Base-by-base conservation (phyloP, 2,329 filamentous ascomycete genomes). In the Epichloe hybrida region DNA sequence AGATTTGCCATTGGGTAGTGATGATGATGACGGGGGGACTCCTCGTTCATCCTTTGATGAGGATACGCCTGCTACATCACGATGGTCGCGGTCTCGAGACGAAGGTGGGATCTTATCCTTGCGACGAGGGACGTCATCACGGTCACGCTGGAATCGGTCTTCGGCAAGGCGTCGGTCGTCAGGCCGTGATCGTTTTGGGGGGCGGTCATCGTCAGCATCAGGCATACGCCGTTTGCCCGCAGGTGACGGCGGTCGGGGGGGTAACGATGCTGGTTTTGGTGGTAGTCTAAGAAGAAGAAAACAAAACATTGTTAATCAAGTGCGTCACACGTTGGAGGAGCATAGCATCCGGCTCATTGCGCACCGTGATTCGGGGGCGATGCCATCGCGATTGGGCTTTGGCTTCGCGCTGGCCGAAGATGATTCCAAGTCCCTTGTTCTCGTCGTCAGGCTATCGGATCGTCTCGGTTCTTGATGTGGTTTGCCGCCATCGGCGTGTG, bases 201-300 rank as follows among this genome's bases (percentile, higher is more conserved):
- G 66, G 50, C 73, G 69, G 35, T 69, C 66, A 27, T 74, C 72
- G 20, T 76, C 71, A 8, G 55, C 47, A 15, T 78, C 74, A 13
- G 66, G 61, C 11, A 59, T 54, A 40, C 74, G 73, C 62, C 77
- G 78, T 56, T 69, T 73, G 53, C 61, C 69, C 47, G 73, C 70
- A 7, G 68, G 72, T 39, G 67, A 73, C n/a, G 61, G 55, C 57
- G 67, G 61, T 58, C 68, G 53, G 58, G 44, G 68, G 44, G 68
- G 64, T 41, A 66, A 53, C 34, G 61, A 61, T 46, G 66, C 62
- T 12, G 68, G 66, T 56, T 68, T 71, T 15, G 64, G 64, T 20
- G 65, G 65, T 3, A 69, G 56, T 53, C 66, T 69, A 49, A 39
- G 47, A 27, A 48, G 15, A 13, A 34, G 15, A 17, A n/a, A 2